A percentile compares a stretch with the other conserved stretches of the same genome.
phyloP scores from a whole-genome alignment of 306 rosid species.

The Pachyrhizus erosus region DNA sequence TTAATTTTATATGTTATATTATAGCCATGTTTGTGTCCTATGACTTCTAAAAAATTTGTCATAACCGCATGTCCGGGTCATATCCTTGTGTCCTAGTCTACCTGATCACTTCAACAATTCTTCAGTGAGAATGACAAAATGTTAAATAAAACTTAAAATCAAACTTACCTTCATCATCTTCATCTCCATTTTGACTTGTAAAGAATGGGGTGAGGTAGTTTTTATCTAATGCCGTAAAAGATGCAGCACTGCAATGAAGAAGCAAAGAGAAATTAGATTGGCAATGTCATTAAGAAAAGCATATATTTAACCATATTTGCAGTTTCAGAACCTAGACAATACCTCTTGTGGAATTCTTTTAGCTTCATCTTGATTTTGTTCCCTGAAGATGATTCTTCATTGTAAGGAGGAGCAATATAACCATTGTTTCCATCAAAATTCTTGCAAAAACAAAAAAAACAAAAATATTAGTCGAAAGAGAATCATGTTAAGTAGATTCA shows the following conservation, averaged over 20 bases:
- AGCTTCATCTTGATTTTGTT: slow-evolving; percentile 92
- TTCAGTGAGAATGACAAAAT: slow-evolving; percentile 18
- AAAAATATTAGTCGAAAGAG: slow-evolving; percentile 31
- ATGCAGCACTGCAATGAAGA: slow-evolving; percentile 69
- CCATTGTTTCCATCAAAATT: slow-evolving; percentile 67
- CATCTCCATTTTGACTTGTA: slow-evolving; percentile 92
- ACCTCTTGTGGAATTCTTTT: slow-evolving; percentile 93
- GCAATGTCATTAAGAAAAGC: background rate
- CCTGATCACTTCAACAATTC: slow-evolving; percentile 27
- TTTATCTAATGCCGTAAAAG: slow-evolving; percentile 88
- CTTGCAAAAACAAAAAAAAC: slow-evolving; percentile 41
- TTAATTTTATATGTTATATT: background rate
- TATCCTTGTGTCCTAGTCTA: background rate
- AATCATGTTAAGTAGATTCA: slow-evolving; percentile 16
- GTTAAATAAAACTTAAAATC: slow-evolving; percentile 33
- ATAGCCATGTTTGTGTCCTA: background rate
- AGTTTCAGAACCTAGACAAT: slow-evolving; percentile 27
- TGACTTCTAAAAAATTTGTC: background rate
- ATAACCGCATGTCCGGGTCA: background rate
- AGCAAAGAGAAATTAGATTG: slow-evolving; percentile 36
- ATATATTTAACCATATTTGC: slow-evolving; percentile 17
- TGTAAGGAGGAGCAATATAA: slow-evolving; percentile 79
- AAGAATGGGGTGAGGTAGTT: slow-evolving; percentile 97
- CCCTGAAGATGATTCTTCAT: slow-evolving; percentile 82
- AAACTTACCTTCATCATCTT: slow-evolving; percentile 74